These are phyloP conservation scores for Alopecurus myosuroides DNA, from an alignment of 176 grass and related monocot species.

Conservation along the genomic window DNA sequence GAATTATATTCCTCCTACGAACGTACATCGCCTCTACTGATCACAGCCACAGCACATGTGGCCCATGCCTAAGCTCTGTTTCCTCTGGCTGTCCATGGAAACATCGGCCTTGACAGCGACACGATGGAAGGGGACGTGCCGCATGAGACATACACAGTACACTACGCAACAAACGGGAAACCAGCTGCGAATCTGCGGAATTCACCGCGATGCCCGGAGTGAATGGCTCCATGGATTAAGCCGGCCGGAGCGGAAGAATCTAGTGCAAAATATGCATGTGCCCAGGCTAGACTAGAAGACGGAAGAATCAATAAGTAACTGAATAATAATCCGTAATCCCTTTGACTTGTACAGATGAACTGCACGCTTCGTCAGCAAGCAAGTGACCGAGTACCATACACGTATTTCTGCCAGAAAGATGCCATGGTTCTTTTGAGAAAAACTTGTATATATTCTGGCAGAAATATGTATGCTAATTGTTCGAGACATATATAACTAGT, in stretches of 20 bases:
- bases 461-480: too few species aligned
- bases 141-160: not conserved
- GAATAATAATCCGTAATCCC: not conserved
- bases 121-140: not conserved
- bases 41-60: not conserved
- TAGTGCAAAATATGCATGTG: not conserved
- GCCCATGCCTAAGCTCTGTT: not conserved
- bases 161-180: not conserved
- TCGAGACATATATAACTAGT: too few species aligned
- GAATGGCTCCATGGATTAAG: constrained; percentile 22
- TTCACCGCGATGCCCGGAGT: too few species aligned
- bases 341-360: not conserved
- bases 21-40: not conserved
- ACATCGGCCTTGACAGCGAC: not conserved
- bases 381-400: too few species aligned
- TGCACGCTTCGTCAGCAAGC: too few species aligned
- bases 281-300: not conserved
- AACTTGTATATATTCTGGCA: too few species aligned
- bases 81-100: not conserved
- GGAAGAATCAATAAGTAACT: not conserved
- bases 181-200: not conserved
- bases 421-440: too few species aligned
- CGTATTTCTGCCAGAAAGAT: too few species aligned
- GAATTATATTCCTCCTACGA: not conserved
- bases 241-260: not conserved